Percentiles rank a stretch among this genome's conserved stretches.
These are phyloP conservation scores for Chrysoporthe deuterocubensis DNA, from an alignment of 2,329 filamentous ascomycete species.

Conservation along the genomic window DNA sequence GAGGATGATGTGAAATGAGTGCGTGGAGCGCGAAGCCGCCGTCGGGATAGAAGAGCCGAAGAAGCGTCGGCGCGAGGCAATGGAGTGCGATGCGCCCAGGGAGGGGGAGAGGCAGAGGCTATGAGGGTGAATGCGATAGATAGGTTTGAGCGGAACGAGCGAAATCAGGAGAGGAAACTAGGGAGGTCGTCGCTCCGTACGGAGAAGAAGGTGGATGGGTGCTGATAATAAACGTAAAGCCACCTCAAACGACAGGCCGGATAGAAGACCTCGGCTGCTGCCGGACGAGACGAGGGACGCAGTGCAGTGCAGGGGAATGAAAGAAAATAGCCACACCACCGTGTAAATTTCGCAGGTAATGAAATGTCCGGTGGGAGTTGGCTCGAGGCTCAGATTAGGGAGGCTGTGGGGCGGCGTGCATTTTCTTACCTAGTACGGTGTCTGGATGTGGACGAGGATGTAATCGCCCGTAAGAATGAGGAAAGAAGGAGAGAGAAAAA, in stretches of 20 bases:
- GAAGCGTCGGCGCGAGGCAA: neutral
- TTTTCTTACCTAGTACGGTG: conserved; percentile 24
- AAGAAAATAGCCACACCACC: conserved; percentile 19
- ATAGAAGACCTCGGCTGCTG: conserved; percentile 1
- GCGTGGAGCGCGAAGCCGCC: conserved; percentile 1
- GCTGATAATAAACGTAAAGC: conserved; percentile 19
- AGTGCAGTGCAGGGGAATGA: neutral
- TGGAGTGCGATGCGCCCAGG: neutral
- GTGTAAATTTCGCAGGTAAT: conserved; percentile 10
- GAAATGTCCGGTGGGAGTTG: conserved; percentile 3
- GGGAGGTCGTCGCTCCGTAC: conserved; percentile 1
- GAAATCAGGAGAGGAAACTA: conserved; percentile 13
- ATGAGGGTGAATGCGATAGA: neutral
- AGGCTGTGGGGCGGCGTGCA: conserved; percentile 12
- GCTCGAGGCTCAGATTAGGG: conserved; percentile 9
- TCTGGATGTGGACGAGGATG: conserved; percentile 8
- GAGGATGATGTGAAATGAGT: conserved; percentile 6
- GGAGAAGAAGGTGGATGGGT: conserved; percentile 11
- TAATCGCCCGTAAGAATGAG: neutral
- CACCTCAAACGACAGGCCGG: conserved; percentile 6
- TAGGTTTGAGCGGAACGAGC: neutral
- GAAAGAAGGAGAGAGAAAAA: neutral
- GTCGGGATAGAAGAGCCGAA: neutral
- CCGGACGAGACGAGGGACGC: neutral
- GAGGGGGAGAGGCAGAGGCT: neutral